Evolutionary conservation across 768 basidiomycete genomes (phyloP).

Genomic region (Lentinus brumalis): DNA sequence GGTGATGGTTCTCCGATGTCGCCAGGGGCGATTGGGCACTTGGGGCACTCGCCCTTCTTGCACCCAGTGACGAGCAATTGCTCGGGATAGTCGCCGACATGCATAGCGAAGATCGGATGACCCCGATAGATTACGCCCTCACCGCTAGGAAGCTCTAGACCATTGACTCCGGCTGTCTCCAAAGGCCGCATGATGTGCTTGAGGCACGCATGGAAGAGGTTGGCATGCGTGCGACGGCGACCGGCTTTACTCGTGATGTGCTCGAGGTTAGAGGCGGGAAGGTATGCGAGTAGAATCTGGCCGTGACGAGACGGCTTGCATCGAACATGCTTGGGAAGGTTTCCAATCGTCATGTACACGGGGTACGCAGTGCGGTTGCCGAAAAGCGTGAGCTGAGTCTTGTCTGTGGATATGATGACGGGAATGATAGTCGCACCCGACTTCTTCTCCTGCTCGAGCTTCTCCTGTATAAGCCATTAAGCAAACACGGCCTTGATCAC

Average conservation of each 20-base stretch:
- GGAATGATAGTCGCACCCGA: conserved; percentile 26
- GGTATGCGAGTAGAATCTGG: conserved; percentile 30
- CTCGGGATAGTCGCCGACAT: conserved; percentile 30
- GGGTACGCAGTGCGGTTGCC: conserved; percentile 27
- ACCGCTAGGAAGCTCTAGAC: conserved; percentile 22
- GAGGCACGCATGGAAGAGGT: conserved; percentile 31
- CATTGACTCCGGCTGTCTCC: conserved; percentile 6
- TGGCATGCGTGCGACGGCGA: conserved; percentile 21
- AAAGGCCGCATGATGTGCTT: conserved; percentile 15
- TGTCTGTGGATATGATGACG: conserved; percentile 26
- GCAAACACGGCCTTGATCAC: neutral
- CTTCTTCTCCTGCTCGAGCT: conserved; percentile 18
- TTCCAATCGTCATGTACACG: conserved; percentile 32
- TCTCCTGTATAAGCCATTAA: neutral
- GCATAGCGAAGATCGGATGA: conserved; percentile 27
- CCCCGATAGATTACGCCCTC: conserved; percentile 22
- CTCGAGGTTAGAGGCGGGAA: conserved; percentile 23
- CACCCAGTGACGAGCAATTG: conserved; percentile 25
- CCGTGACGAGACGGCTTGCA: conserved; percentile 26
- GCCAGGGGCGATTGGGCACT: conserved; percentile 11
- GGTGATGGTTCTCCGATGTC: conserved; percentile 18
- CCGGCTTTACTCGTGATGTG: conserved; percentile 23
- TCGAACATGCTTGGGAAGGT: conserved; percentile 28
- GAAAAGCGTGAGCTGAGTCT: conserved; percentile 27
- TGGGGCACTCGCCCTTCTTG: conserved; percentile 25